phyloP scores from a whole-genome alignment of 2,329 filamentous ascomycete genomes.

The Colletotrichum brevisporum region DNA sequence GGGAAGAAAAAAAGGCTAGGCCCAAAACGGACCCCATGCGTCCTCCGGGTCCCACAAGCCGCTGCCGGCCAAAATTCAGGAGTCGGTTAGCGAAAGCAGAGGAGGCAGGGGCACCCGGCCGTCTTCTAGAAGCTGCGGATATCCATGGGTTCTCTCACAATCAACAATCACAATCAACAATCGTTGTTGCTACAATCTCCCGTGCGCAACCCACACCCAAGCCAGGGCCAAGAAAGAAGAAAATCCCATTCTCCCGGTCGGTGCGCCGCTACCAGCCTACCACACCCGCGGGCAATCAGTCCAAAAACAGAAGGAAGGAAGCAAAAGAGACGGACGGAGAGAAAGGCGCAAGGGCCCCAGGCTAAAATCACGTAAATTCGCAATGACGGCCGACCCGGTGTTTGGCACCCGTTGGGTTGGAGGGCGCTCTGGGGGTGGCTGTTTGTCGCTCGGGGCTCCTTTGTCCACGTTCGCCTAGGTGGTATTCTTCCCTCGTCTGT shows the following conservation, averaged over 20 bases:
- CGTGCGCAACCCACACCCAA: not conserved
- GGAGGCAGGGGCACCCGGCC: slow-evolving; percentile 7
- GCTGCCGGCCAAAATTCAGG: slow-evolving; percentile 30
- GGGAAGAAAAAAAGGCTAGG: slow-evolving; percentile 6
- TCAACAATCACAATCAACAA: too few relatives aligned
- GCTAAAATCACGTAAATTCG: slow-evolving; percentile 24
- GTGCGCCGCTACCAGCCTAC: slow-evolving; percentile 1
- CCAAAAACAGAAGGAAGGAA: not conserved
- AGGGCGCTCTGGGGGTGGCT: not conserved
- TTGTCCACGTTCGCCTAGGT: not conserved
- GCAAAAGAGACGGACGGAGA: not conserved
- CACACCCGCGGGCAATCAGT: slow-evolving; percentile 11
- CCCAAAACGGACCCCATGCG: slow-evolving; percentile 14
- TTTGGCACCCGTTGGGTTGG: slow-evolving; percentile 4
- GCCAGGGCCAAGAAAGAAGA: not conserved
- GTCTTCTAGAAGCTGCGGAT: slow-evolving; percentile 34
- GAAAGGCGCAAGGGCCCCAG: not conserved
- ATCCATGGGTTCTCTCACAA: not conserved
- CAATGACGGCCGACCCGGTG: slow-evolving; percentile 13
- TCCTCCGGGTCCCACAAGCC: slow-evolving; percentile 29
- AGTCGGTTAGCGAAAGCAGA: not conserved
- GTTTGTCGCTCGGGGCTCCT: slow-evolving; percentile 16
- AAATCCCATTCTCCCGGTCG: slow-evolving; percentile 21
- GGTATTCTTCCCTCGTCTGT: not conserved
- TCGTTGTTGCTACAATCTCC: too few relatives aligned